A percentile compares a stretch with the other conserved stretches of the same genome.
Evolutionary conservation across 805 yeast species (phyloP).

Genomic region (Myxozyma neotropica): DNA sequence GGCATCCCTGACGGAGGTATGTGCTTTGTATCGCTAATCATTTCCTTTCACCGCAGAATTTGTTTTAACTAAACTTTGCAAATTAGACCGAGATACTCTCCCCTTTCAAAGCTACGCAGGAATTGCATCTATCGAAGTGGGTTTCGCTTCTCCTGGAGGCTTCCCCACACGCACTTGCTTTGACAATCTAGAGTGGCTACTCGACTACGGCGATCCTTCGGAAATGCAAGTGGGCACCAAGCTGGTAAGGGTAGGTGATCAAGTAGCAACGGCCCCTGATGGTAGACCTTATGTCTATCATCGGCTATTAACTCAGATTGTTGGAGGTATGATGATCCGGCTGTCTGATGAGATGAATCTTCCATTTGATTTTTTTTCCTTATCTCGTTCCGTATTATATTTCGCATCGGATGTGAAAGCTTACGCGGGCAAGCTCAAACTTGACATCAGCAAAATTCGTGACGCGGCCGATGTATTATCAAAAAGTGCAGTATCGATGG

Average conservation of each 20-base stretch:
- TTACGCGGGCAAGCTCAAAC: slow-evolving; percentile 17
- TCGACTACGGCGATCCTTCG: slow-evolving; percentile 57
- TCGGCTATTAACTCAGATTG: slow-evolving; percentile 55
- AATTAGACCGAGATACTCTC: slow-evolving; percentile 64
- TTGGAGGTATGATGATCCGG: slow-evolving; percentile 54
- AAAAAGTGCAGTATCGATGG: slow-evolving; percentile 48
- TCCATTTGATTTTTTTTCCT: slow-evolving; percentile 47
- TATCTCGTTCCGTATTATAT: slow-evolving; percentile 41
- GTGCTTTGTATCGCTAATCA: slow-evolving; percentile 39
- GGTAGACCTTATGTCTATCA: slow-evolving; percentile 55
- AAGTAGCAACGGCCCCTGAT: slow-evolving; percentile 12
- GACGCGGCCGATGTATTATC: slow-evolving; percentile 36
- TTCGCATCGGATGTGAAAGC: slow-evolving; percentile 19
- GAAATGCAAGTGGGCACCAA: slow-evolving; percentile 10
- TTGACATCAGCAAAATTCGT: slow-evolving; percentile 29
- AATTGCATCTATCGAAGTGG: slow-evolving; percentile 55
- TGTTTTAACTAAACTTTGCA: slow-evolving; percentile 39
- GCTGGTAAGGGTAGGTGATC: background rate
- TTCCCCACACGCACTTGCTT: slow-evolving; percentile 75
- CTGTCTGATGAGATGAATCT: slow-evolving; percentile 54
- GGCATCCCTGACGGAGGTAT: slow-evolving; percentile 32
- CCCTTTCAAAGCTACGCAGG: slow-evolving; percentile 50
- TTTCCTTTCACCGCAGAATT: slow-evolving; percentile 36
- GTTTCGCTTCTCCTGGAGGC: slow-evolving; percentile 53
- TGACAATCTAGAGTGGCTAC: slow-evolving; percentile 71